Base-by-base conservation (phyloP, 2,329 filamentous ascomycete species). In the Paracorniculantispora psalliotae region DNA sequence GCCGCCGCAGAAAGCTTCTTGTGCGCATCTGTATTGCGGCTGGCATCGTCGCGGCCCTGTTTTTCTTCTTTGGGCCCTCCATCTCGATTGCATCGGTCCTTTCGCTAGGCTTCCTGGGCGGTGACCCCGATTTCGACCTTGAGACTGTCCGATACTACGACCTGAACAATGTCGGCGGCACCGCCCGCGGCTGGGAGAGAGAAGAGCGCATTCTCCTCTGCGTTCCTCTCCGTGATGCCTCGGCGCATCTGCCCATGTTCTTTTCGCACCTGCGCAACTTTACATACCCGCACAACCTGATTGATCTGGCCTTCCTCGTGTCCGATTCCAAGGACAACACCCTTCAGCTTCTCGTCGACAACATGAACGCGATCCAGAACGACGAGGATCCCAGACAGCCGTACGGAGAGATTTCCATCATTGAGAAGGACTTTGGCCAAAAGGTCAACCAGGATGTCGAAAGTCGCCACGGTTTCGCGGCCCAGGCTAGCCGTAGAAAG, bases 401-500 rank as follows among this genome's bases (percentile, higher is more conserved):
- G 17, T 99, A 92, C 70, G 94, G 94, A 61, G 94, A 99, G 76
- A 94, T 99, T 60, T 96, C 91, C 0, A 94, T 99, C 61, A 92
- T 99, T 64, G 91, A 97, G 76, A 99, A 99, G 77, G 93, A 99
- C 73, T 99, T 99, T 77, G 94, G 94, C 3, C 94, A 99, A 72
- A 93, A 93, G 72, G 94, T 99, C 61, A 91, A 96, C 63, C 94
- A 99, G 75, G 93, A 99, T 75, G 92, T 97, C 26, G 94, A 99
- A 77, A 96, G 91, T 71, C 88, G 94, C 65, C 94, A 99, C 73
- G 96, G 94, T 25, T 99, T 99, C 70, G 94, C 93, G 30, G 94
- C 94, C 1, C 94, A 99, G 75, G 94, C 94, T 25, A 90, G 88
- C 65, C 84, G 94, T 67, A 86, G 94, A 73, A 99, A 99, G 78